A percentile compares a stretch with the other conserved stretches of the same genome.
Evolutionary conservation across 768 basidiomycete genomes (phyloP).

Genomic region (Panellus pusillus): DNA sequence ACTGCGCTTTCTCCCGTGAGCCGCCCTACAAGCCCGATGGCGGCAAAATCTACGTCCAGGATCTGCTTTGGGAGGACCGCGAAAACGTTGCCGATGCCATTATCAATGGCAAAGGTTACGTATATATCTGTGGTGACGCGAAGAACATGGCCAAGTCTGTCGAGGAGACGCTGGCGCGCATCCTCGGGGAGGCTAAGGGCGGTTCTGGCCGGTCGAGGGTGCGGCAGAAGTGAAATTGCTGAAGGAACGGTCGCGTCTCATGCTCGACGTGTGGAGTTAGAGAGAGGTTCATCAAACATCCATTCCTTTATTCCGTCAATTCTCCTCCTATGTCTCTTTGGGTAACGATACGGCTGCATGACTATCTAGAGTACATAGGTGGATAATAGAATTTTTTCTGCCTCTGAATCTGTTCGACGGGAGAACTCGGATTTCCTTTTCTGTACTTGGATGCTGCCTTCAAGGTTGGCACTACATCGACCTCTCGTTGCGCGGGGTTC

Average conservation of each 20-base stretch:
- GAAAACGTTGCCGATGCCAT: conserved; percentile 85
- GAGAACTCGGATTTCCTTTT: conserved; percentile 1
- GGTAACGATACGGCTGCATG: conserved; percentile 10
- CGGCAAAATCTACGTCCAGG: conserved; percentile 98
- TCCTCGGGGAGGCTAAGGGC: conserved; percentile 92
- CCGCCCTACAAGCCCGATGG: conserved; percentile 84
- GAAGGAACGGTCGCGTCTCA: conserved; percentile 88
- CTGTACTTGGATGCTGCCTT: conserved; percentile 9
- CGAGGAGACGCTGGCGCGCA: conserved; percentile 80
- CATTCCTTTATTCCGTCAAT: conserved; percentile 11
- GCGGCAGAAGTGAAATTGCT: conserved; percentile 89
- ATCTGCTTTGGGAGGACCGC: conserved; percentile 87
- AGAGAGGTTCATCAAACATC: conserved; percentile 23
- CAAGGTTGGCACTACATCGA: conserved; percentile 12
- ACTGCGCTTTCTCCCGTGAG: conserved; percentile 89
- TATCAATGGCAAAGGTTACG: conserved; percentile 92
- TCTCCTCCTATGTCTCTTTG: not conserved
- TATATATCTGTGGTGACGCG: conserved; percentile 96
- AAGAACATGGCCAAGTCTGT: conserved; percentile 96
- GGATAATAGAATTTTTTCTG: not conserved
- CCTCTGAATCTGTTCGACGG: not conserved
- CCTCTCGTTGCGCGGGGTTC: conserved; percentile 7
- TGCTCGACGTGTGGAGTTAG: conserved; percentile 90
- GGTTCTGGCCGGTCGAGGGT: conserved; percentile 86
- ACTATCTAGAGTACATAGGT: conserved; percentile 14